Evolutionary conservation across 345 rosid genomes (phyloP), one percentile per base, ranked within the genome.

Genomic region (Citrus trifoliata): DNA sequence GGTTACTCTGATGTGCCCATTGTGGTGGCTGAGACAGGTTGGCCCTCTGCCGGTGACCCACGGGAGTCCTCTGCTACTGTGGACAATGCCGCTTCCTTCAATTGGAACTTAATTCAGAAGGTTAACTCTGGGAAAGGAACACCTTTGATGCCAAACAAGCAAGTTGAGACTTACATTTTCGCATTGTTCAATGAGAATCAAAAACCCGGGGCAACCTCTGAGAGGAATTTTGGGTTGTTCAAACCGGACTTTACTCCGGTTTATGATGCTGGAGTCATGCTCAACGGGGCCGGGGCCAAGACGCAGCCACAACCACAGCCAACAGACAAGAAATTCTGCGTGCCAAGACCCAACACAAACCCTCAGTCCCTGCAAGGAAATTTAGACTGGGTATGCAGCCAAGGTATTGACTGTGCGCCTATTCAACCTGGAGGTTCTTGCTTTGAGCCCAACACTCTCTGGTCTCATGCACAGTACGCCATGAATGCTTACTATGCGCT

Each of bases 191-290:
- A 95, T 7, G 98, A 95, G 92, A 93, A 92, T 77, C 75, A 56
- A 21, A 95, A 95, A 10, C 90, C 95, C 0, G 98, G 97, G 21
- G 80, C 91, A 0, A 77, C 85, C 7, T 89, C 90, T 0, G 98
- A 95, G 80, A 77, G 85, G 38, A 93, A 95, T 77, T 95, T 93
- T 86, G 98, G 98, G 5, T 77, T 95, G 79, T 91, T 95, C 67
- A 58, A 85, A 38, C 88, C 97, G 0, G 94, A 95, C 83, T 90
- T 93, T 73, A 78, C 84, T 12, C 94, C 97, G 4, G 91, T 91
- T 62, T 95, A 95, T 63, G 66, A 88, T 70, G 85, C 78, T 14
- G 95, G 97, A 13, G 68, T 95, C 28, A 72, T 93, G 77, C 82
- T 85, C 6, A 72, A 74, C n/a, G 8, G 33, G 33, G 22, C 35